These are phyloP conservation scores for Candida yuanshanica DNA, from an alignment of 805 yeast genomes.

Conservation along the genomic window DNA sequence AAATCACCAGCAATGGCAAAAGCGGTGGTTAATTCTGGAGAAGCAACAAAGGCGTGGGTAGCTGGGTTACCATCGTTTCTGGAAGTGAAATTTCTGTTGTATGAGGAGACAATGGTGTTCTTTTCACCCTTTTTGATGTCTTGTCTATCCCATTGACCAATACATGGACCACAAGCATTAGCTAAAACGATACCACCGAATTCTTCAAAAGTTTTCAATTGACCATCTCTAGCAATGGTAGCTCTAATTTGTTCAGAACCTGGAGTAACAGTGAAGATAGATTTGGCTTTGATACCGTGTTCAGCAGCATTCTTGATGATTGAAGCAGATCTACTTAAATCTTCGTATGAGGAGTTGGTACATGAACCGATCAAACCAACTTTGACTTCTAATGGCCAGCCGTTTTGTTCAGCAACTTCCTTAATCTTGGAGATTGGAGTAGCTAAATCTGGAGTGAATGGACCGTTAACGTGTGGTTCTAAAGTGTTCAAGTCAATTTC, in stretches of 20 bases:
- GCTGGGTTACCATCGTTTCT: constrained; percentile 98
- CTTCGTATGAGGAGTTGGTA: constrained; percentile 98
- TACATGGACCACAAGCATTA: constrained; percentile 99
- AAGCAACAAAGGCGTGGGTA: constrained; percentile 94
- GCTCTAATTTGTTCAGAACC: constrained; percentile 99
- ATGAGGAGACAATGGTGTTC: constrained; percentile 94
- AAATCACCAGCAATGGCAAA: constrained; percentile 95
- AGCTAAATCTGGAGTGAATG: constrained; percentile 96
- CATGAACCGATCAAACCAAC: constrained; percentile 98
- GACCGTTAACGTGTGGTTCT: constrained; percentile 97
- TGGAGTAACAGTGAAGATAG: constrained; percentile 91
- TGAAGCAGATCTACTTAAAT: constrained; percentile 94
- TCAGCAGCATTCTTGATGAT: constrained; percentile 85
- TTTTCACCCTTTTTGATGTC: constrained; percentile 90
- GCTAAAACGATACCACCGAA: constrained; percentile 94
- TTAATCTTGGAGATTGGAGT: constrained; percentile 89
- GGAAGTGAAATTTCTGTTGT: constrained; percentile 96
- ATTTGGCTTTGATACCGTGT: constrained; percentile 88
- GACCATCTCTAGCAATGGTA: constrained; percentile 95
- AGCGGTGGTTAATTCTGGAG: constrained; percentile 95
- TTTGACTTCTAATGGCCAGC: constrained; percentile 89
- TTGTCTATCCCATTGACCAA: constrained; percentile 98
- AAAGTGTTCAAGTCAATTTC: constrained; percentile 85
- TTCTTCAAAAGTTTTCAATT: constrained; percentile 79
- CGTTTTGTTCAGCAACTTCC: constrained; percentile 75